Conservation (phyloP, 352 stramenopile species). For the Stramenopiles sp. region DNA sequence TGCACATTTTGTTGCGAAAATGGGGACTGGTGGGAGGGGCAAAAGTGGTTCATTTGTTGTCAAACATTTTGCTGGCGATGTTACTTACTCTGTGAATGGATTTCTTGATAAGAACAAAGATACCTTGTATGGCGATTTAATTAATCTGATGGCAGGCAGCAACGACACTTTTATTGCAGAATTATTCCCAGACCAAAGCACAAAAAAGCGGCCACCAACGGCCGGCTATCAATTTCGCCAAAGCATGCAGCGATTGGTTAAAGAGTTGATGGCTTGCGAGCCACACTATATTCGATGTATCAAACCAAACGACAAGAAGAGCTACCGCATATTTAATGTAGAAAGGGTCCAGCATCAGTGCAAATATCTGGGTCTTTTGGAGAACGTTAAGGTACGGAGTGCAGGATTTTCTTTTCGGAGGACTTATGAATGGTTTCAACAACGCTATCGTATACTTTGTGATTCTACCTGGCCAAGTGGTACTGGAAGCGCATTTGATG, state of each 20-base stretch:
- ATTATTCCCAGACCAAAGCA: constrained; percentile 55
- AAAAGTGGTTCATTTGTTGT: constrained; percentile 81
- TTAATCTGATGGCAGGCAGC: constrained; percentile 57
- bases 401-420: constrained; percentile 54
- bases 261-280: constrained; percentile 52
- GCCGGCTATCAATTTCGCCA: no score
- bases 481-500: constrained; percentile 35
- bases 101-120: constrained; percentile 95
- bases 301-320: constrained; percentile 64
- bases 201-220: no score
- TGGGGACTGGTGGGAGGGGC: no score
- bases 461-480: constrained; percentile 56
- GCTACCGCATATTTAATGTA: constrained; percentile 53
- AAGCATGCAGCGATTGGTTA: no score
- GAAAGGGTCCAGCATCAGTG: constrained; percentile 58
- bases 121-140: constrained; percentile 67
- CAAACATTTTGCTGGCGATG: constrained; percentile 79
- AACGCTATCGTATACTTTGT: constrained; percentile 51
- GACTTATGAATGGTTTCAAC: constrained; percentile 56
- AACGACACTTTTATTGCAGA: constrained; percentile 49
- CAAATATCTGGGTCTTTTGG: constrained; percentile 55
- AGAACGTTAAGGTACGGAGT: constrained; percentile 61
- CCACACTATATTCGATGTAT: constrained; percentile 69
- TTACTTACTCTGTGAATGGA: constrained; percentile 75
- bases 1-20: no score